These are phyloP conservation scores for Brassica carinata DNA, from an alignment of 345 rosid genomes.

Conservation along the genomic window DNA sequence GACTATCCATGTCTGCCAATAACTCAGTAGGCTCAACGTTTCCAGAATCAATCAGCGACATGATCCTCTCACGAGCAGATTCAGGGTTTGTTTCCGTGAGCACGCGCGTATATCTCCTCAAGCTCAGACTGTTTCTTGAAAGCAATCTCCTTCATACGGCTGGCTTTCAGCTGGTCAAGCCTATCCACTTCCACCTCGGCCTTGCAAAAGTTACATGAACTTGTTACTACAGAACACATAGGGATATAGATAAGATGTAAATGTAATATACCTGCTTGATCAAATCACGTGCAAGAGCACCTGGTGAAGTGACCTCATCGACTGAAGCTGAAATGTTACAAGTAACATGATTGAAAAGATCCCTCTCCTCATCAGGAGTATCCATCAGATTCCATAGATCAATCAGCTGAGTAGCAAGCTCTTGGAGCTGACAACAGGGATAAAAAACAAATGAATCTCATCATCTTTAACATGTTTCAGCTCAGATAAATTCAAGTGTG, in stretches of 20 bases:
- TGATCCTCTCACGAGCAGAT: slow-evolving; percentile 85
- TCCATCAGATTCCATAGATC: slow-evolving; percentile 99
- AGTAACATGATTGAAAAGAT: slow-evolving; percentile 81
- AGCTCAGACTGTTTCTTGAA: slow-evolving; percentile 92
- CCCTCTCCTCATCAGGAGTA: slow-evolving; percentile 82
- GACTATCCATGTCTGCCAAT: slow-evolving; percentile 91
- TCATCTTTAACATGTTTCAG: too few relatives aligned
- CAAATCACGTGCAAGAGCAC: slow-evolving; percentile 88
- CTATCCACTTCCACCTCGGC: slow-evolving; percentile 95
- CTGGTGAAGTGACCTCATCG: slow-evolving; percentile 82
- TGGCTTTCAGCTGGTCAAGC: slow-evolving; percentile 90
- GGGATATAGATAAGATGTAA: too few relatives aligned
- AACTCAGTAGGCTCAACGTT: slow-evolving; percentile 88
- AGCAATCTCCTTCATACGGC: slow-evolving; percentile 98
- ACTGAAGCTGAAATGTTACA: slow-evolving; percentile 84
- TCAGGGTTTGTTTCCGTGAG: slow-evolving; percentile 82
- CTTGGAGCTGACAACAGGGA: slow-evolving; percentile 75
- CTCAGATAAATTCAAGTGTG: too few relatives aligned
- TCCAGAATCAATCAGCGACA: slow-evolving; percentile 84
- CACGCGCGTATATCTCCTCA: slow-evolving; percentile 82
- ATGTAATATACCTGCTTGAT: too few relatives aligned
- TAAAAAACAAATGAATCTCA: neutral
- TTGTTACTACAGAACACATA: too few relatives aligned
- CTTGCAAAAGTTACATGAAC: too few relatives aligned
- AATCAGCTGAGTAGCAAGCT: slow-evolving; percentile 75